A percentile compares a stretch with the other conserved stretches of the same genome.
Conservation (phyloP, 345 rosid species). For the Gossypium australe region DNA sequence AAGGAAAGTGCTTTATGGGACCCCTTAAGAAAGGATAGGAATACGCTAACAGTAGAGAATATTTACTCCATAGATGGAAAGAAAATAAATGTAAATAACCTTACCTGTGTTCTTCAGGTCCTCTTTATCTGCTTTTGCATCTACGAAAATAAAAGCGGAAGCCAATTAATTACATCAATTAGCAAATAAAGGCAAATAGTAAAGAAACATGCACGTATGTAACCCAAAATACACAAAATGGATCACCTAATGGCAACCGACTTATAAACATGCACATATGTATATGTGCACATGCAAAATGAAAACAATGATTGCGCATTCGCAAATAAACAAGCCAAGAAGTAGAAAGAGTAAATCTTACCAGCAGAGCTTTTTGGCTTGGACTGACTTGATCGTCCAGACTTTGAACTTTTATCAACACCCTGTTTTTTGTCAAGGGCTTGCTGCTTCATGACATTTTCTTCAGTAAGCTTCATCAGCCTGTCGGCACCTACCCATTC, state of each 20-base stretch:
- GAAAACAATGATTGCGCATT: not conserved
- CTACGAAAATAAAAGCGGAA: slow-evolving; percentile 35
- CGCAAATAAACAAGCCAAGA: slow-evolving; percentile 2
- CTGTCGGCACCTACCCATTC: slow-evolving; percentile 87
- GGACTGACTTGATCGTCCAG: slow-evolving; percentile 53
- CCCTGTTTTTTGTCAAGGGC: slow-evolving; percentile 55
- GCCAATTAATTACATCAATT: slow-evolving; percentile 15
- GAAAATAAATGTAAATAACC: slow-evolving; percentile 4
- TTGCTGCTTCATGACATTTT: slow-evolving; percentile 64
- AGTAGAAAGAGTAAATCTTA: slow-evolving; percentile 22
- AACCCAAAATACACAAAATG: slow-evolving; percentile 1
- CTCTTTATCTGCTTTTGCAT: slow-evolving; percentile 79
- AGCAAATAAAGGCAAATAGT: slow-evolving; percentile 1
- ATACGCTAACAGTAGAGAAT: not conserved
- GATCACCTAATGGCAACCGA: not conserved
- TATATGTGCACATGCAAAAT: not conserved
- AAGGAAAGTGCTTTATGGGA: slow-evolving; percentile 5
- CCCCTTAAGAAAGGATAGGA: not conserved
- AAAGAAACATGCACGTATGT: not conserved
- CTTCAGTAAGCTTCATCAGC: slow-evolving; percentile 57
- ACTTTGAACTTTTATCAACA: slow-evolving; percentile 52
- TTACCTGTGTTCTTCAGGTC: slow-evolving; percentile 69
- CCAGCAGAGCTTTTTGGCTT: slow-evolving; percentile 62
- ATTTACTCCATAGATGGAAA: not conserved
- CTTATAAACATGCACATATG: not conserved